Evolutionary conservation across 1,139 yeast genomes (phyloP).

Genomic region (Debaryomyces nepalensis): DNA sequence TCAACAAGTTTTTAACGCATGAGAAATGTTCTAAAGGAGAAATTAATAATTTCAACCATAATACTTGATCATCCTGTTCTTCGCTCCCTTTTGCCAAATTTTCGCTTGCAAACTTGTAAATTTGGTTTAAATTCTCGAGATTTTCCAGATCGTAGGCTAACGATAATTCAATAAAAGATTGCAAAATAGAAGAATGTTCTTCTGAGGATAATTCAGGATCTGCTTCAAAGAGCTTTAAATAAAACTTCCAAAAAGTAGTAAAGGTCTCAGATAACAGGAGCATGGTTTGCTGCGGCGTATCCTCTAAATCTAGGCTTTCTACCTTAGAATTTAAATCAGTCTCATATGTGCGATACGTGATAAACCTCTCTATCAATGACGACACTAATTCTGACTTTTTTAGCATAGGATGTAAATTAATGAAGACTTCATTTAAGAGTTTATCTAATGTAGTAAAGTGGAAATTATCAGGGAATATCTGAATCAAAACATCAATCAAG

Average conservation of each 20-base stretch:
- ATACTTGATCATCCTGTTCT: conserved; percentile 38
- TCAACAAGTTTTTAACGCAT: conserved; percentile 33
- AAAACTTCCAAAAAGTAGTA: conserved; percentile 67
- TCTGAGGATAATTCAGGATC: conserved; percentile 68
- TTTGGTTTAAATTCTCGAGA: conserved; percentile 60
- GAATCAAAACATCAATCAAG: conserved; percentile 83
- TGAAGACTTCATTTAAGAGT: conserved; percentile 67
- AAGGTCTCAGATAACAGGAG: conserved; percentile 41
- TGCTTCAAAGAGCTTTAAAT: conserved; percentile 53
- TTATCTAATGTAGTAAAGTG: conserved; percentile 76
- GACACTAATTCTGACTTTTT: conserved; percentile 68
- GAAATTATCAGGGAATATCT: conserved; percentile 92
- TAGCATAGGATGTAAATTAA: conserved; percentile 68
- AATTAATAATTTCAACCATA: conserved; percentile 59
- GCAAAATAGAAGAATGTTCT: conserved; percentile 68
- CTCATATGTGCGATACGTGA: conserved; percentile 55
- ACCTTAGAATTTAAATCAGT: conserved; percentile 24
- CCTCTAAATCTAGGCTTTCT: conserved; percentile 8
- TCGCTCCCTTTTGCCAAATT: conserved; percentile 33
- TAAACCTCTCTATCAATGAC: conserved; percentile 74
- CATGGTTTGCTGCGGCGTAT: conserved; percentile 10
- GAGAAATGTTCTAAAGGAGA: conserved; percentile 57
- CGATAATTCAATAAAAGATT: conserved; percentile 66
- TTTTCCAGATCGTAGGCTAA: conserved; percentile 70
- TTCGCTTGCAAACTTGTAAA: conserved; percentile 62